Percentiles rank a stretch among this genome's conserved stretches.
Evolutionary conservation across 1,284 basidiomycete genomes (phyloP).

Genomic region (Microbotryum intermedium): DNA sequence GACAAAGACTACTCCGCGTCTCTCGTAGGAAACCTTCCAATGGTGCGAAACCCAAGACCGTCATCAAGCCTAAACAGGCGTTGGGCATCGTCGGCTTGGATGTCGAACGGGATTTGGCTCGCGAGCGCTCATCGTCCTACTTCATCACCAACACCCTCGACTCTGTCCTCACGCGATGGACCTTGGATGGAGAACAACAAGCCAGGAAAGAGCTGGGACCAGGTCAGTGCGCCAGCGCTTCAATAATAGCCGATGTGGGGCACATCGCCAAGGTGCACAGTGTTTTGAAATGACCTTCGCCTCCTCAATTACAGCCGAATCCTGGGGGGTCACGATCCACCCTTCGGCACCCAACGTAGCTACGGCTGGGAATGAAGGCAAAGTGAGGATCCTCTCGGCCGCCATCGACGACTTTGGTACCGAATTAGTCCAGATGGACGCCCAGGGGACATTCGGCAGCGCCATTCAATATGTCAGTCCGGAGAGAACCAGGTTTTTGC

Average conservation of each 20-base stretch:
- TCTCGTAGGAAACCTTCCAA: constrained; percentile 9
- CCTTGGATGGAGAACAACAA: constrained; percentile 14
- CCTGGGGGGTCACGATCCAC: constrained; percentile 27
- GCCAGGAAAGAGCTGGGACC: constrained; percentile 24
- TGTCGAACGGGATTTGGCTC: constrained; percentile 13
- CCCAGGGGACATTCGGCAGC: constrained; percentile 27
- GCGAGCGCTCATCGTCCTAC: constrained; percentile 9
- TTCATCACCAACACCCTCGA: constrained; percentile 26
- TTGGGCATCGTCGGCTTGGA: constrained; percentile 29
- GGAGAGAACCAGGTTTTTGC: fast-evolving
- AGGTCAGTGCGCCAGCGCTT: constrained; percentile 1
- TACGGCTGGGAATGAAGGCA: constrained; percentile 25
- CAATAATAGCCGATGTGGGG: background rate
- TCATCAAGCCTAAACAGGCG: constrained; percentile 15
- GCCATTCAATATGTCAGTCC: constrained; percentile 26
- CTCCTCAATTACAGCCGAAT: constrained; percentile 10
- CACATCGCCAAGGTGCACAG: no score
- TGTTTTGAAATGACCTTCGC: background rate
- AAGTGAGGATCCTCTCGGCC: constrained; percentile 22
- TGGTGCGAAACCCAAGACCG: constrained; percentile 2
- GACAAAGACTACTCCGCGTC: no score
- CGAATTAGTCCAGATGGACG: constrained; percentile 21
- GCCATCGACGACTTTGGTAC: constrained; percentile 27
- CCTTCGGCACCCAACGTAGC: constrained; percentile 18
- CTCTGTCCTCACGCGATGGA: constrained; percentile 26